Evolutionary conservation across 768 basidiomycete genomes (phyloP).

Genomic region (Russula griseocarnosa): DNA sequence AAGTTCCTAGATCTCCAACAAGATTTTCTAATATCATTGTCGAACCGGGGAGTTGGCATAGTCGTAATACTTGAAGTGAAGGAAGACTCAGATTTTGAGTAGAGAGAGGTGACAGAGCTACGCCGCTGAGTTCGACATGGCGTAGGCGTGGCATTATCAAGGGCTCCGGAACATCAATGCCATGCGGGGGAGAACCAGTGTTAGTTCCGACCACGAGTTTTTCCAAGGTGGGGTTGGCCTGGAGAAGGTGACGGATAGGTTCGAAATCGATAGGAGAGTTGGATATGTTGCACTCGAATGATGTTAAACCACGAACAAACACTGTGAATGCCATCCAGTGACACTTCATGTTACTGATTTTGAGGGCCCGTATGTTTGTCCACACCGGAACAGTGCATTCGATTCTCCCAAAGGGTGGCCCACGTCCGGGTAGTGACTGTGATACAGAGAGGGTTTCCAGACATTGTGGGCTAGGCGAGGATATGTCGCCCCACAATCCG

Average conservation of each 20-base stretch:
- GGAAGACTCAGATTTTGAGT: conserved; percentile 18
- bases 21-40: not conserved
- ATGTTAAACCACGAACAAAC: conserved; percentile 14
- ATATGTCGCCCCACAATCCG: not conserved
- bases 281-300: conserved; percentile 22
- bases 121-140: conserved; percentile 20
- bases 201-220: conserved; percentile 20
- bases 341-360: conserved; percentile 8
- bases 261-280: conserved; percentile 11
- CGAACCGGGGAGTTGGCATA: not conserved
- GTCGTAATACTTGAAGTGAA: conserved; percentile 19
- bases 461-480: not conserved
- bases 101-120: not conserved
- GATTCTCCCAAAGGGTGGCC: not conserved
- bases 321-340: conserved; percentile 2
- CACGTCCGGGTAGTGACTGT: not conserved
- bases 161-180: not conserved
- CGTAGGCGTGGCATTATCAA: conserved; percentile 20
- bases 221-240: conserved; percentile 29
- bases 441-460: conserved; percentile 13
- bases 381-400: not conserved
- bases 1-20: conserved; percentile 15
- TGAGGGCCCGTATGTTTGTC: conserved; percentile 9
- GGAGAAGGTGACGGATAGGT: conserved; percentile 28
- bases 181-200: no score